These are phyloP conservation scores for Phylloporus sp. DNA, from an alignment of 768 basidiomycete genomes.

Conservation along the genomic window DNA sequence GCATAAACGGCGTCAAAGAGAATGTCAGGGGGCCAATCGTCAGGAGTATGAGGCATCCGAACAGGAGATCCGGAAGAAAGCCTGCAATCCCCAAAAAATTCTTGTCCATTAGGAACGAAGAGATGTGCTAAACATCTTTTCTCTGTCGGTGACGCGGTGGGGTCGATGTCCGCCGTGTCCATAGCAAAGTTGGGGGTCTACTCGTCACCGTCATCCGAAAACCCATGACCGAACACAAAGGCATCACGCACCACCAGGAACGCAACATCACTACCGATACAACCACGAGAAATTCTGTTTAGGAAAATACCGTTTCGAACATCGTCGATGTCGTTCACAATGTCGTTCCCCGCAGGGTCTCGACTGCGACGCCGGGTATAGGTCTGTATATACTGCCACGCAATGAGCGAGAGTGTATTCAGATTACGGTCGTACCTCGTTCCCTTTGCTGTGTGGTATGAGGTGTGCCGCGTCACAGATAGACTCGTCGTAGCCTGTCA, in stretches of 20 bases:
- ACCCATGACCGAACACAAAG: not conserved
- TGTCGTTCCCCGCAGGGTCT: not conserved
- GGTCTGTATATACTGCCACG: not conserved
- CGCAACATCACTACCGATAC: not conserved
- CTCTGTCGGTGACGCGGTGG: not conserved
- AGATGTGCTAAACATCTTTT: not conserved
- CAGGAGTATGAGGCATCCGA: not conserved
- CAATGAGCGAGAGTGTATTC: not conserved
- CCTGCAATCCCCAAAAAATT: not conserved
- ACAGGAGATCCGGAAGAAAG: not conserved
- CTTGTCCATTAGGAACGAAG: not conserved
- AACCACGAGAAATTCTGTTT: not conserved
- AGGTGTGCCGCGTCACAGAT: conserved; percentile 3
- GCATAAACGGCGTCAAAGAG: conserved; percentile 6
- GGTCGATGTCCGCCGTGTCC: not conserved
- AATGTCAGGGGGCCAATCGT: conserved; percentile 3
- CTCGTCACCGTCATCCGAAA: not conserved
- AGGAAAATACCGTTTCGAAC: conserved; percentile 2
- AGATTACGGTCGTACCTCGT: not conserved
- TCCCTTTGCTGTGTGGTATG: conserved; percentile 3
- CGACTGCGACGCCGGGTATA: conserved; percentile 1
- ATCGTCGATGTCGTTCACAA: not conserved
- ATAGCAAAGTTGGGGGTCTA: conserved; percentile 10
- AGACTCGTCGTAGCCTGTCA: not conserved
- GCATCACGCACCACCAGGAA: conserved; percentile 1